Evolutionary conservation across 495 filamentous ascomycete genomes (phyloP).

Genomic region (Pseudoneurospora amorphoporcata): DNA sequence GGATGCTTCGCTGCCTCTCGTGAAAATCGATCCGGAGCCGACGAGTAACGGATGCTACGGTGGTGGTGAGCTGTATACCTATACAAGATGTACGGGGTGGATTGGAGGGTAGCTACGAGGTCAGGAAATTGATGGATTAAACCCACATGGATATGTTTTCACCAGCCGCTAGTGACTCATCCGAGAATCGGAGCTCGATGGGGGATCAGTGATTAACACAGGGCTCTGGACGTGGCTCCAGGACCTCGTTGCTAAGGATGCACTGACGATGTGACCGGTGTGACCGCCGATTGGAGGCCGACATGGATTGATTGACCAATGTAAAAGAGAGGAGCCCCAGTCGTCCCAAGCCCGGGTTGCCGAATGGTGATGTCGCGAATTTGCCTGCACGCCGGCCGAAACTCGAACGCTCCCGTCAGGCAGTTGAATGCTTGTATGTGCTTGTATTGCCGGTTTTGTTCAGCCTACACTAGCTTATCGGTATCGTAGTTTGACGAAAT

Average conservation of each 20-base stretch:
- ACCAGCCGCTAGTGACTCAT: background rate
- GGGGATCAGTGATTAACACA: background rate
- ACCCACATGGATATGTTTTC: background rate
- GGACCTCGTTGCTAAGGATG: background rate
- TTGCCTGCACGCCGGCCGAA: background rate
- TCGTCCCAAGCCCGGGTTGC: background rate
- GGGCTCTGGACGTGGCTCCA: background rate
- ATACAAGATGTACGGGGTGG: background rate
- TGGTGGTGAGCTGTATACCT: slow-evolving; percentile 1
- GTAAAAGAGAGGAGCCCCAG: background rate
- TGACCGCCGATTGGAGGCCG: slow-evolving; percentile 8
- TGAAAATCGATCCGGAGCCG: background rate
- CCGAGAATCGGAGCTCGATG: background rate
- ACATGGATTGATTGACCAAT: slow-evolving; percentile 7
- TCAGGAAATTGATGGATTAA: background rate
- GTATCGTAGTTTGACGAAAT: background rate
- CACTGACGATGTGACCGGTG: background rate
- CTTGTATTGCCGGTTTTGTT: background rate
- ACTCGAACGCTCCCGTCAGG: background rate
- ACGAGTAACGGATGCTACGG: background rate
- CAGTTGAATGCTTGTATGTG: background rate
- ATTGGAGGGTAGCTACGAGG: background rate
- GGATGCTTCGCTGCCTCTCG: background rate
- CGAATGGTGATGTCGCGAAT: background rate
- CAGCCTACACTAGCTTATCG: background rate